A percentile compares a stretch with the other conserved stretches of the same genome.
phyloP scores from a whole-genome alignment of 805 yeast genomes.

The Lachancea kluyveri region DNA sequence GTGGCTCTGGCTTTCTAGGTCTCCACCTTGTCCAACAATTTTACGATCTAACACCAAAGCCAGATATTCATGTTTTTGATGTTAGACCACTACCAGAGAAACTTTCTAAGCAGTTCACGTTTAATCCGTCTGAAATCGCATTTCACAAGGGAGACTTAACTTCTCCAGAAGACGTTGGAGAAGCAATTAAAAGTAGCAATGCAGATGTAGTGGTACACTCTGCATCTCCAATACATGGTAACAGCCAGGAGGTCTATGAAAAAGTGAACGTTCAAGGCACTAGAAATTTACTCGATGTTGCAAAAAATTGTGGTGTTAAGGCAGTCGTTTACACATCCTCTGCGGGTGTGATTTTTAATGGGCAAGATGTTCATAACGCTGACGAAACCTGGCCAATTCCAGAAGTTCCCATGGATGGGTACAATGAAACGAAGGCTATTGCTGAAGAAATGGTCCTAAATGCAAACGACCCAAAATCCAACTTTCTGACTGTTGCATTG shows the following conservation, averaged over 20 bases:
- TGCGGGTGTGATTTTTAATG: slow-evolving; percentile 96
- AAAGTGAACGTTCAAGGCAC: slow-evolving; percentile 93
- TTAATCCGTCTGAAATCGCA: slow-evolving; percentile 49
- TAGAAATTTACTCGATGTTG: slow-evolving; percentile 57
- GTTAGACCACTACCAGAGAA: slow-evolving; percentile 79
- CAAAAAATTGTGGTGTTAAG: slow-evolving; percentile 42
- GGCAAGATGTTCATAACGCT: slow-evolving; percentile 86
- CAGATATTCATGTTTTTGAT: slow-evolving; percentile 81
- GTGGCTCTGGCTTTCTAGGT: slow-evolving; percentile 94
- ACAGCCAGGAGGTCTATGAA: slow-evolving; percentile 72
- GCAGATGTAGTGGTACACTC: slow-evolving; percentile 87
- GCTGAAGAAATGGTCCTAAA: slow-evolving; percentile 80
- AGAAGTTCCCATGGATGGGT: slow-evolving; percentile 88
- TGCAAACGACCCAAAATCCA: slow-evolving; percentile 54
- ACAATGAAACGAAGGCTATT: slow-evolving; percentile 87
- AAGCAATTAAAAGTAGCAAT: slow-evolving; percentile 50
- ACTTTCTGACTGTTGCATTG: slow-evolving; percentile 72
- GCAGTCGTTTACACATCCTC: slow-evolving; percentile 92
- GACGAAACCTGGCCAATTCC: slow-evolving; percentile 96
- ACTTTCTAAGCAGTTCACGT: slow-evolving; percentile 67
- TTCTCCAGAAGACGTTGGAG: slow-evolving; percentile 55
- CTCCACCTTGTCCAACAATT: slow-evolving; percentile 86
- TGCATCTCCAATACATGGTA: slow-evolving; percentile 94
- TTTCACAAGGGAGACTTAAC: slow-evolving; percentile 85
- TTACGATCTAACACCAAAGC: slow-evolving; percentile 54